Base-by-base conservation (phyloP, 179 eudicot species). In the Kewa caespitosa region DNA sequence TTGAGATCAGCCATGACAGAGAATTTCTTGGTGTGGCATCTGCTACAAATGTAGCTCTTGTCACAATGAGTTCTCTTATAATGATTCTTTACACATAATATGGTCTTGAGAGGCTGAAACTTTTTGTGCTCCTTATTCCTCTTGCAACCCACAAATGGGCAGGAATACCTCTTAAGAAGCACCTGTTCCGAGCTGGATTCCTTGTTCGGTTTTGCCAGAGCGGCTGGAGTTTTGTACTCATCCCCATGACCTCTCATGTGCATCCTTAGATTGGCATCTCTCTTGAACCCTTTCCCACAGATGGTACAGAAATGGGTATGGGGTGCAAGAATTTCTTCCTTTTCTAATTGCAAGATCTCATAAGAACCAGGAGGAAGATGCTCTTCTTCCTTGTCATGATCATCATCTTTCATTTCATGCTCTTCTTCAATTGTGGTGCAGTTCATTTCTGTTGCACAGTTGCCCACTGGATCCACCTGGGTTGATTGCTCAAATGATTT, bases 211-310 rank as follows among this genome's bases (percentile, higher is more conserved):
- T 94, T 94, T 11, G 98, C 97, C 31, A 94, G 85, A 33, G 98
- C 98, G 48, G 96, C 98, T 1, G 97, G 87, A 32, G 97, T 94
- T 79, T 94, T 94, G 86, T 94, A 94, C 83, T 94, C 98, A 14
- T 94, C 98, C 33, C 98, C 98, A 31, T 94, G 98, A 68, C 98
- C 98, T 79, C 98, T 87, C 98, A 92, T 94, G 83, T 94, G 98
- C 98, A 94, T 94, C 59, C 98, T 82, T 42, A 94, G 78, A 78
- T 94, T 94, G 30, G 98, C 98, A 80, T 94, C 98, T 74, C 98
- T 77, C 75, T 94, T 94, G 81, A 94, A 94, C 30, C 98, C 97
- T 74, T 94, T 94, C 31, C 98, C 98, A 74, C 98, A 94, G 3
- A 94, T 92, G 17, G 88, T 86, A 78, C 98, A 94, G 64, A 94